Conservation (phyloP, 1,139 yeast genomes). For the Yamadazyma sp. region DNA sequence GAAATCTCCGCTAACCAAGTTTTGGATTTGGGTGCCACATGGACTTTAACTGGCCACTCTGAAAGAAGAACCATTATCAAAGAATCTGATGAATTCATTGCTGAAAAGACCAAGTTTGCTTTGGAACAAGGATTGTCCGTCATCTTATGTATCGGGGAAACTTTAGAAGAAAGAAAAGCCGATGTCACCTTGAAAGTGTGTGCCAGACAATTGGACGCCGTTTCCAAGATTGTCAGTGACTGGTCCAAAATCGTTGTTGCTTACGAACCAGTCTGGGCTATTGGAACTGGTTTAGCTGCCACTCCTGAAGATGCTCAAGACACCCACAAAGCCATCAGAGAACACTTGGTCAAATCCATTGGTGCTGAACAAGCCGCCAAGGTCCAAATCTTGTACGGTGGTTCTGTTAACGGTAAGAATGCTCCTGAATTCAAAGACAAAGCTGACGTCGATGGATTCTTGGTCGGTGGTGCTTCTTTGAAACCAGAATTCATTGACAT, state of each 20-base stretch:
- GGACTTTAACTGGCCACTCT: slow-evolving; percentile 98
- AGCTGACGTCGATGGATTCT: slow-evolving; percentile 95
- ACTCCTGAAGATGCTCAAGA: slow-evolving; percentile 97
- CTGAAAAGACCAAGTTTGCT: slow-evolving; percentile 94
- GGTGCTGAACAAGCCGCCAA: slow-evolving; percentile 75
- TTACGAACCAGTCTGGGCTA: slow-evolving; percentile 99
- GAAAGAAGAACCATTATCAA: slow-evolving; percentile 95
- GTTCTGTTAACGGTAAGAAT: slow-evolving; percentile 96
- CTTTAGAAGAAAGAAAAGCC: slow-evolving; percentile 90
- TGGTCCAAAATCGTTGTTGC: slow-evolving; percentile 95
- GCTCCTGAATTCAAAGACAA: slow-evolving; percentile 89
- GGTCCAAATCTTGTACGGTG: slow-evolving; percentile 95
- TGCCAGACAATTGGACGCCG: slow-evolving; percentile 90
- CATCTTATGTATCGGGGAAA: slow-evolving; percentile 96
- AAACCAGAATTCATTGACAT: slow-evolving; percentile 97
- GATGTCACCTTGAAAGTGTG: slow-evolving; percentile 84
- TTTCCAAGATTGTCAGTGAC: slow-evolving; percentile 76
- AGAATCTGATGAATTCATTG: slow-evolving; percentile 89
- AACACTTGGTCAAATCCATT: slow-evolving; percentile 71
- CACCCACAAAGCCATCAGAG: slow-evolving; percentile 88
- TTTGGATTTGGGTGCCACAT: slow-evolving; percentile 87
- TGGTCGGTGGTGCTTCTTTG: slow-evolving; percentile 99
- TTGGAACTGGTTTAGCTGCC: slow-evolving; percentile 99
- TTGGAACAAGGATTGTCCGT: slow-evolving; percentile 85
- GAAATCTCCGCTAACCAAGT: slow-evolving; percentile 88